Base-by-base conservation (phyloP, 225 moss, liverwort and hornwort genomes). In the Climacium dendroides region DNA sequence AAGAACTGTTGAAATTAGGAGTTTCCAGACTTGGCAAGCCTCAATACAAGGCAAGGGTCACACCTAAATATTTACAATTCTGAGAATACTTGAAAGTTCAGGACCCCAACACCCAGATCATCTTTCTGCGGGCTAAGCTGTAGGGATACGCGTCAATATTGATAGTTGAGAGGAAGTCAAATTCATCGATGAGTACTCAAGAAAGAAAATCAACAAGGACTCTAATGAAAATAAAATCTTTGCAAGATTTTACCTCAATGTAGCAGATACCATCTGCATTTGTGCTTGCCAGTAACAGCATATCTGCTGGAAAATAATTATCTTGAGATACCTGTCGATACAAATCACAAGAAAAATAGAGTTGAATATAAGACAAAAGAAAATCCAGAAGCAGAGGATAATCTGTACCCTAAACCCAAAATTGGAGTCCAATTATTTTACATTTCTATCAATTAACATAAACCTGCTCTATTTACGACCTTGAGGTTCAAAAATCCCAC, bases 261-360 rank as follows among this genome's bases (percentile, higher is more conserved):
- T 97, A 97, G 91, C 94, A 96, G 63, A 97, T 91, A 82, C 97
- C 97, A 90, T 97, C 97, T 79, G 97, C 93, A 91, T 96, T 96
- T 85, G 96, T 96, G 89, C 97, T 98, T 47, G 95, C 96, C 92
- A 96, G 83, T 84, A 96, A 92, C 60, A 96, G 88, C 62, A 98
- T 87, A 87, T 98, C 96, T 52, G 96, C 97, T 81, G 96, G 97
- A 84, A 98, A 98, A 85, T 86, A 97, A 41, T 93, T 88, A 90
- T 98, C 96, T 84, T 95, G 90, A 34, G 89, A 86, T 62, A 98
- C 89, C 96, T 96, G 90, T 22, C 83, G 80, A 78, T 23, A 83
- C 20, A 53, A 65, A 74, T 79, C 83, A 62, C 76, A 89, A 10
- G 26, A 87, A 85, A 82, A 43, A 74, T 55, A 57, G 48, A 86